Conservation (phyloP, 352 stramenopile genomes). For the Phytopythium delawarense region DNA sequence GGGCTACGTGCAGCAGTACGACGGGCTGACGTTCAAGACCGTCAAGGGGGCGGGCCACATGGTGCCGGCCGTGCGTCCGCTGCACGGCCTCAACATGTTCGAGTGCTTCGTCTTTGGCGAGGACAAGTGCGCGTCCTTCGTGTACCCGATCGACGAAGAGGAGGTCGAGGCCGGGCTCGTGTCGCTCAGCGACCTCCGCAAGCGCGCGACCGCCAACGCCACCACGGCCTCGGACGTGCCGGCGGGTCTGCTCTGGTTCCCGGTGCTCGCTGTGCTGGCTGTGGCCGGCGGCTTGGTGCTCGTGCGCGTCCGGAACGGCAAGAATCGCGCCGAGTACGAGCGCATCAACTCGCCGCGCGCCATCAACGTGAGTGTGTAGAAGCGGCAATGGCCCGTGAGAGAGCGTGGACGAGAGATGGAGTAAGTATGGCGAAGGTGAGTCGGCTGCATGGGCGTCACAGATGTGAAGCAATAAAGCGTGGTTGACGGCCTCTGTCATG, state of each 20-base stretch:
- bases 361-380: conserved; percentile 1
- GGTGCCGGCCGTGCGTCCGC: conserved; percentile 71
- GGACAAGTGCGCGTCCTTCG: conserved; percentile 44
- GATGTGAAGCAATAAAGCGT: not conserved
- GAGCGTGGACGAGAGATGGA: not conserved
- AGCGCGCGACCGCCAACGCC: conserved; percentile 17
- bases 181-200: not conserved
- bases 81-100: conserved; percentile 76
- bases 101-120: conserved; percentile 80
- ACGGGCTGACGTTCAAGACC: conserved; percentile 87
- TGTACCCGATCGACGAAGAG: conserved; percentile 64
- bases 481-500: not conserved
- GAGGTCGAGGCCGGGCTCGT: conserved; percentile 44
- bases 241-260: conserved; percentile 16
- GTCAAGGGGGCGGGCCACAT: conserved; percentile 92
- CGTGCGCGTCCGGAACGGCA: conserved; percentile 35
- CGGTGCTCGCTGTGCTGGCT: conserved; percentile 21
- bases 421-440: not conserved
- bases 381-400: not conserved
- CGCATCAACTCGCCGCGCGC: conserved; percentile 26
- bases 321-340: conserved; percentile 43
- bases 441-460: not conserved
- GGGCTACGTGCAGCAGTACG: conserved; percentile 84
- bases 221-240: conserved; percentile 6
- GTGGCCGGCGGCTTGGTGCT: conserved; percentile 25